Evolutionary conservation across 2,329 filamentous ascomycete species (phyloP), one percentile per base, ranked within the genome.

Genomic region (Esteya vermicola): DNA sequence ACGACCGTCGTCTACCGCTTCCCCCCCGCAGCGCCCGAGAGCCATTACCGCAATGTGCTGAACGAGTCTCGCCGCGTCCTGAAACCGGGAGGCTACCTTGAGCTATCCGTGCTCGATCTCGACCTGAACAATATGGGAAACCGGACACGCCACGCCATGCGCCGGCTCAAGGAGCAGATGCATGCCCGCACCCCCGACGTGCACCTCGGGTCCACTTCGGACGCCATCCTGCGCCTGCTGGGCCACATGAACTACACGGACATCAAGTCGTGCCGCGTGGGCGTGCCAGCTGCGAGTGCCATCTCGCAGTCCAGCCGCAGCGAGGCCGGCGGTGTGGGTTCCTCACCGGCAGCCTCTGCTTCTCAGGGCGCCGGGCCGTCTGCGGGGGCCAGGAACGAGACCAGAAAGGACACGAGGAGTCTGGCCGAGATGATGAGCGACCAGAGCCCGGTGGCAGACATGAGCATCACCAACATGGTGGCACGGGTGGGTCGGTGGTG

Each of bases 401-500:
- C 43, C 14, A 54, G 54, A 41, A 63, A 59, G 43, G 63, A 74
- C 31, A 64, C 72, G 39, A 62, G 69, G 18, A 73, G 66, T 46
- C 63, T 86, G 2, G 75, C 77, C 1, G 81, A 86, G 52, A 75
- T 85, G 61, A 80, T 85, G 59, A 76, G 70, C 23, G 78, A 85
- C 47, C 69, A 78, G 27, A 72, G 74, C n/a, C 67, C 75, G 0
- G 65, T 72, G 13, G 80, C 81, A 19, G 85, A 94, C 49, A 84
- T 86, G 53, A 80, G 77, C 48, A 94, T 96, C 53, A 85, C 85
- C 13, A 88, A 85, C 53, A 93, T 93, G 69, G 86, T 96, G 19
- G 81, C 86, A 14, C 81, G 89, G 46, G 89, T 96, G 10, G 89
- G 86, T 2, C 73, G 91, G 33, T 96, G 89, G 85, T 98, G 91